Conservation (phyloP, 2,329 filamentous ascomycete genomes). For the Nothophaeocryptopus gaeumannii region DNA sequence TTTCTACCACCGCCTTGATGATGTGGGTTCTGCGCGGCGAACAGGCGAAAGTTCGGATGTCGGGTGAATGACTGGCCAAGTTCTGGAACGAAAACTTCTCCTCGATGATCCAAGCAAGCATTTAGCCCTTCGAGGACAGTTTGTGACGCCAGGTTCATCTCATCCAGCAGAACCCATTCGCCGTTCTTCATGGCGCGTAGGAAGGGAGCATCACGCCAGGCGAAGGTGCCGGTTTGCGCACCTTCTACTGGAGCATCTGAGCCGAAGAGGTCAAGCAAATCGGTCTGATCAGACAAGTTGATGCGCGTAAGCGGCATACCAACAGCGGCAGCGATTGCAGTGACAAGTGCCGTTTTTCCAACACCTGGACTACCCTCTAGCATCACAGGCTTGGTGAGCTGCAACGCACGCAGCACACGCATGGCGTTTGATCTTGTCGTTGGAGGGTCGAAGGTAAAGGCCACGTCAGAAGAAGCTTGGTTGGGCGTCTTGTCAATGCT, state of each 20-base stretch:
- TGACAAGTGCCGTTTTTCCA: constrained; percentile 91
- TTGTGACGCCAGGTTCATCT: constrained; percentile 98
- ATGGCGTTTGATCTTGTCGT: constrained; percentile 89
- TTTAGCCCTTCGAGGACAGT: constrained; percentile 95
- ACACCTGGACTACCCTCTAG: constrained; percentile 97
- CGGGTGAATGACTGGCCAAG: constrained; percentile 90
- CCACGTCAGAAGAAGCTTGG: constrained; percentile 42
- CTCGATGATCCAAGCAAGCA: constrained; percentile 92
- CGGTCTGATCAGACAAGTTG: constrained; percentile 96
- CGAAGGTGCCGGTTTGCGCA: constrained; percentile 84
- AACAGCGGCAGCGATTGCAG: constrained; percentile 74
- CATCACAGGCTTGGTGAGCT: constrained; percentile 85
- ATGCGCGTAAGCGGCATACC: constrained; percentile 85
- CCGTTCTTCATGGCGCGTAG: constrained; percentile 94
- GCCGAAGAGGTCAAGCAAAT: constrained; percentile 95
- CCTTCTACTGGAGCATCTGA: constrained; percentile 94
- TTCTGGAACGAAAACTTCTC: constrained; percentile 92
- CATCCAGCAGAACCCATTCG: constrained; percentile 93
- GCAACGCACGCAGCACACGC: constrained; percentile 83
- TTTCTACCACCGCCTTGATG: constrained; percentile 95
- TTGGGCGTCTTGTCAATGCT: constrained; percentile 48
- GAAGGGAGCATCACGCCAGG: constrained; percentile 94
- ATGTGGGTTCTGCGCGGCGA: constrained; percentile 96
- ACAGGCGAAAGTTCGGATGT: constrained; percentile 87
- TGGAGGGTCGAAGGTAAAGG: constrained; percentile 80